Conservation (phyloP, 1,284 basidiomycete species). For the Cryptococcus neoformans region DNA sequence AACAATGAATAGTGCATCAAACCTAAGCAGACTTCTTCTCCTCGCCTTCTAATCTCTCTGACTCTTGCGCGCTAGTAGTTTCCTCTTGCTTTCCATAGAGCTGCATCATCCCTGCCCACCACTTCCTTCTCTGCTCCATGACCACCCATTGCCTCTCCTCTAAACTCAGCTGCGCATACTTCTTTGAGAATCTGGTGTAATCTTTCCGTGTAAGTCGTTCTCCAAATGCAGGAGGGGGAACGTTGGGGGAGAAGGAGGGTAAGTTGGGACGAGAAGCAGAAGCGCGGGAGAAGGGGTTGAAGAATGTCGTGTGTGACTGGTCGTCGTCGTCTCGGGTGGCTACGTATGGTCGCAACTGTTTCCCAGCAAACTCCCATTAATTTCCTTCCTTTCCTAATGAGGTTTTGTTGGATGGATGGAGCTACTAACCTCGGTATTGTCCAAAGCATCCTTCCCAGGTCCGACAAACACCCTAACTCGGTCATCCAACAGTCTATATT, state of each 20-base stretch:
- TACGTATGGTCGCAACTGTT: constrained; percentile 55
- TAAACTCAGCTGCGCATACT: constrained; percentile 26
- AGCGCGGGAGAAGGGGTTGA: constrained; percentile 11
- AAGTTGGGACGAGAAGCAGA: constrained; percentile 14
- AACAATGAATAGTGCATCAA: not conserved
- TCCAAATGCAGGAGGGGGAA: constrained; percentile 1
- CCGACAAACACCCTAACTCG: constrained; percentile 80
- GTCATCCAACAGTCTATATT: constrained; percentile 74
- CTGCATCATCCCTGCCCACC: constrained; percentile 32
- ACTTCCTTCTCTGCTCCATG: constrained; percentile 37
- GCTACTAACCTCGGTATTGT: constrained; percentile 59
- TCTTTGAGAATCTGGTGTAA: constrained; percentile 23
- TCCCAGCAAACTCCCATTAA: not conserved
- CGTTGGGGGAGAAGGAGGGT: constrained; percentile 30
- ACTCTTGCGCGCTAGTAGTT: not conserved
- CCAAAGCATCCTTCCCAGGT: constrained; percentile 65
- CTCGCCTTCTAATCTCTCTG: not conserved
- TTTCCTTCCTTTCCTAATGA: not conserved
- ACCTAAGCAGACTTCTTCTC: not conserved
- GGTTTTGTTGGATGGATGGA: not conserved
- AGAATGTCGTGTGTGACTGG: constrained; percentile 1
- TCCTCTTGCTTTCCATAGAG: constrained; percentile 5
- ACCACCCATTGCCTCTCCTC: constrained; percentile 38
- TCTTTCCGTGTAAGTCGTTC: constrained; percentile 5
- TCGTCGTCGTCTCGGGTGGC: constrained; percentile 14